Evolutionary conservation across 805 yeast genomes (phyloP).

Genomic region (Candida ovalis): DNA sequence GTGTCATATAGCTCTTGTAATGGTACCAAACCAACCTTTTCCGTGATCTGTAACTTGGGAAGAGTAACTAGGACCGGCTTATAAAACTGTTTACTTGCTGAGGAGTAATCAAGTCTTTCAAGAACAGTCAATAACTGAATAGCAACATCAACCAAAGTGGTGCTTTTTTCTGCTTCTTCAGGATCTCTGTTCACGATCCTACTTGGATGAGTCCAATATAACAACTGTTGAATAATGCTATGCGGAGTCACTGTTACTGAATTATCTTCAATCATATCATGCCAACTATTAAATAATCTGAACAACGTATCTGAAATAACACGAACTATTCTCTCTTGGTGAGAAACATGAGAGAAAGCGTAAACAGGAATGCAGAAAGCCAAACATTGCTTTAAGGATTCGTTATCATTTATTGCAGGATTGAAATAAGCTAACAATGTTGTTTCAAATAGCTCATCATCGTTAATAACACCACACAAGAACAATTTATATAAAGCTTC

Average conservation of each 20-base stretch:
- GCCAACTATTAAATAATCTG: conserved; percentile 46
- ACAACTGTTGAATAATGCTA: conserved; percentile 61
- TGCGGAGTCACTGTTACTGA: conserved; percentile 39
- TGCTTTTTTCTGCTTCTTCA: conserved; percentile 38
- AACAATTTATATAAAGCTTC: conserved; percentile 83
- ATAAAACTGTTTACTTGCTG: conserved; percentile 44
- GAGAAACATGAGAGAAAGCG: conserved; percentile 68
- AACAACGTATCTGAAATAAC: conserved; percentile 64
- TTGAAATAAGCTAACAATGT: conserved; percentile 72
- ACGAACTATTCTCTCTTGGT: conserved; percentile 62
- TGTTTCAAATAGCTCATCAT: conserved; percentile 67
- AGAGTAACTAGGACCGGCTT: conserved; percentile 51
- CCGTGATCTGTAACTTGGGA: conserved; percentile 43
- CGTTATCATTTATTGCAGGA: conserved; percentile 59
- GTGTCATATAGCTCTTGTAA: conserved; percentile 21
- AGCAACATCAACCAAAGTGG: conserved; percentile 55
- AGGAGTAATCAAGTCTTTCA: conserved; percentile 43
- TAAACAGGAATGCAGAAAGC: conserved; percentile 88
- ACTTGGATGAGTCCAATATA: conserved; percentile 83
- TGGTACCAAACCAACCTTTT: conserved; percentile 17
- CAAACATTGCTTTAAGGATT: conserved; percentile 69
- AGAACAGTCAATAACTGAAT: conserved; percentile 50
- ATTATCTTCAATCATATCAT: conserved; percentile 35
- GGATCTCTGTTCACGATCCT: conserved; percentile 50
- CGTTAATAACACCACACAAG: conserved; percentile 69